These are phyloP conservation scores for Erythrophleum ivorense DNA, from an alignment of 331 rosid genomes.

Conservation along the genomic window DNA sequence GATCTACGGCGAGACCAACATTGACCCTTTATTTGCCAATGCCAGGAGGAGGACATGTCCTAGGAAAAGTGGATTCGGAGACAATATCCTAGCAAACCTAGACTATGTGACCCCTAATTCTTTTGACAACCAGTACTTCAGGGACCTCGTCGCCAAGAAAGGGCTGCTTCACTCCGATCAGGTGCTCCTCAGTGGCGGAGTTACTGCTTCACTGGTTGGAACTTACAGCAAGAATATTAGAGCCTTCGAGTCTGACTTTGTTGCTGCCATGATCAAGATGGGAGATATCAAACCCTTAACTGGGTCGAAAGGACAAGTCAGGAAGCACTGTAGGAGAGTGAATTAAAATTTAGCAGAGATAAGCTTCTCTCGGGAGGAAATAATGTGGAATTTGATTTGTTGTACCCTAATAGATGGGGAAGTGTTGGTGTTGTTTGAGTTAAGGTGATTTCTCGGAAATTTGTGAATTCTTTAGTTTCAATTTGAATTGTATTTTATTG, in stretches of 20 bases:
- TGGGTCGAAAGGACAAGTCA: slow-evolving; percentile 77
- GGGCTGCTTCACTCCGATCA: slow-evolving; percentile 88
- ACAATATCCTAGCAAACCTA: slow-evolving; percentile 55
- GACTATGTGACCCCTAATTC: slow-evolving; percentile 56
- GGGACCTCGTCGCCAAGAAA: slow-evolving; percentile 59
- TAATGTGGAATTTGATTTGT: background rate
- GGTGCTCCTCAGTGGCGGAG: slow-evolving; percentile 64
- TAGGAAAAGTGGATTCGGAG: slow-evolving; percentile 47
- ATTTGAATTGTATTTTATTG: background rate
- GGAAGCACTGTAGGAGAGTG: slow-evolving; percentile 61
- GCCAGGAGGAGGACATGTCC: slow-evolving; percentile 61
- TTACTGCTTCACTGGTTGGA: slow-evolving; percentile 70
- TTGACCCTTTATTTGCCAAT: slow-evolving; percentile 63
- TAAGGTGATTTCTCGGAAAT: background rate
- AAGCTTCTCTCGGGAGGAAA: too few relatives aligned
- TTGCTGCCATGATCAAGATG: slow-evolving; percentile 74
- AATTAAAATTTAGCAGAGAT: slow-evolving; percentile 47
- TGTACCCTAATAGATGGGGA: background rate
- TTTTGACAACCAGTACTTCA: slow-evolving; percentile 73
- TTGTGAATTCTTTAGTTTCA: background rate
- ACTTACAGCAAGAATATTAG: slow-evolving; percentile 45
- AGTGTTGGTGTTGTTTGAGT: background rate
- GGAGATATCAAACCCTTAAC: slow-evolving; percentile 73
- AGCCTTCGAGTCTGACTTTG: slow-evolving; percentile 62
- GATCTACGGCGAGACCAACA: slow-evolving; percentile 65